Evolutionary conservation across 768 basidiomycete genomes (phyloP).

Genomic region (Russula olivacea): DNA sequence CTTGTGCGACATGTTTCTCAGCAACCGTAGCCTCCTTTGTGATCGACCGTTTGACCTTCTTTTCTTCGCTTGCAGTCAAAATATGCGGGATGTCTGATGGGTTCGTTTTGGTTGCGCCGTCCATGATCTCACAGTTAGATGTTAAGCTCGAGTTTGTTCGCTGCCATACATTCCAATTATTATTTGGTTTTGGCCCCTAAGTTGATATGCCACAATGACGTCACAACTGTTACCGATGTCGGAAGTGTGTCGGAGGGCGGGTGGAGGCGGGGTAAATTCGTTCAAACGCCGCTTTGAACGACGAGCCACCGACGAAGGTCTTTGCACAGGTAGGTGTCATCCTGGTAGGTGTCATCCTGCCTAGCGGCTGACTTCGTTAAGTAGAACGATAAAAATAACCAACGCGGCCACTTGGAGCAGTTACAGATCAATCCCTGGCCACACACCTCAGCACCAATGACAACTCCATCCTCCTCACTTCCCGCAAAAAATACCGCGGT

Average conservation of each 20-base stretch:
- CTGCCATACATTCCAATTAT: too few relatives aligned
- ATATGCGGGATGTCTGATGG: constrained; percentile 1
- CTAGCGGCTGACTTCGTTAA: too few relatives aligned
- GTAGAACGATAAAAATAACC: too few relatives aligned
- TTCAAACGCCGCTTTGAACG: background rate
- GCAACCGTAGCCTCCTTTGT: constrained; percentile 49
- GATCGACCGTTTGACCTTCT: constrained; percentile 42
- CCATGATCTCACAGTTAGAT: background rate
- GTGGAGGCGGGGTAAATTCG: too few relatives aligned
- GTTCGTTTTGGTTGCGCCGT: constrained; percentile 10
- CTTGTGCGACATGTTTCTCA: constrained; percentile 15
- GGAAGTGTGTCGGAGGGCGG: background rate
- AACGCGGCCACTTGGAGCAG: too few relatives aligned
- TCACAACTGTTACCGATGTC: background rate
- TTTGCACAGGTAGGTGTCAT: too few relatives aligned
- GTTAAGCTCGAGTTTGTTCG: background rate
- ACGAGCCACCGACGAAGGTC: background rate
- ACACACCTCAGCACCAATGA: background rate
- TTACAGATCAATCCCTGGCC: too few relatives aligned
- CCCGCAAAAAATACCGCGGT: background rate
- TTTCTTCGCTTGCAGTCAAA: constrained; percentile 1
- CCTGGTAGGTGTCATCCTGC: too few relatives aligned
- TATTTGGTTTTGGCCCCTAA: background rate
- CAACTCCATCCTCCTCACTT: background rate
- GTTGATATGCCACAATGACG: background rate